Percentiles rank a stretch among this genome's conserved stretches.
Conservation (phyloP, 1,139 yeast species). For the Maudiozyma humilis region DNA sequence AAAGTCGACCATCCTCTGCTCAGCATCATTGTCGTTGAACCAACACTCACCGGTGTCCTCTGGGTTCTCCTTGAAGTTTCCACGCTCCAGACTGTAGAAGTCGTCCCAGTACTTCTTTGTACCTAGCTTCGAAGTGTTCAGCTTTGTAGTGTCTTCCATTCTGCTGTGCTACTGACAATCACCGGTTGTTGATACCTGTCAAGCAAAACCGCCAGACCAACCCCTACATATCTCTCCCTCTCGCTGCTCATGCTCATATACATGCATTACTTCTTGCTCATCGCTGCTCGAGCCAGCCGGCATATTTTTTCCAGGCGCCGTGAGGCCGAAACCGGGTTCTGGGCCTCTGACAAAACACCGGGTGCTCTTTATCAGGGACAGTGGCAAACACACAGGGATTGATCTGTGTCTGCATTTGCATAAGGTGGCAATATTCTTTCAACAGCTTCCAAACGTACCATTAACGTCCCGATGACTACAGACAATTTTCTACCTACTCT, state of each 20-base stretch:
- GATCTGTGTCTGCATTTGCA: too few relatives aligned
- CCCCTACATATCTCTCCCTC: neutral
- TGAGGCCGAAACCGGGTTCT: neutral
- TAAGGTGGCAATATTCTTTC: too few relatives aligned
- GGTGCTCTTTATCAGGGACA: neutral
- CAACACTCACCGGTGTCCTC: slow-evolving; percentile 92
- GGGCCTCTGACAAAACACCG: neutral
- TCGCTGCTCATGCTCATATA: neutral
- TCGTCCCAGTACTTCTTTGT: slow-evolving; percentile 85
- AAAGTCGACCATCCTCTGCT: slow-evolving; percentile 66
- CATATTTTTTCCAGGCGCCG: too few relatives aligned
- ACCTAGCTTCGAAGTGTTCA: slow-evolving; percentile 68
- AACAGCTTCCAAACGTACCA: too few relatives aligned
- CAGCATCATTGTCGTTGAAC: slow-evolving; percentile 93
- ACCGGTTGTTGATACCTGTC: neutral
- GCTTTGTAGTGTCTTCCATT: slow-evolving; percentile 44
- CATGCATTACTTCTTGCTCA: neutral
- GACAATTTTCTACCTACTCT: slow-evolving; percentile 27
- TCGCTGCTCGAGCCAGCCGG: too few relatives aligned
- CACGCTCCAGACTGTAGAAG: slow-evolving; percentile 64
- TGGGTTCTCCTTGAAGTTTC: slow-evolving; percentile 61
- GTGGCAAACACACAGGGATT: neutral
- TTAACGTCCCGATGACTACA: slow-evolving; percentile 27
- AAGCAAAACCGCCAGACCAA: neutral
- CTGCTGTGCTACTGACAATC: neutral